Conservation (phyloP, 1,284 basidiomycete genomes). For the Cryptococcus sp. region DNA sequence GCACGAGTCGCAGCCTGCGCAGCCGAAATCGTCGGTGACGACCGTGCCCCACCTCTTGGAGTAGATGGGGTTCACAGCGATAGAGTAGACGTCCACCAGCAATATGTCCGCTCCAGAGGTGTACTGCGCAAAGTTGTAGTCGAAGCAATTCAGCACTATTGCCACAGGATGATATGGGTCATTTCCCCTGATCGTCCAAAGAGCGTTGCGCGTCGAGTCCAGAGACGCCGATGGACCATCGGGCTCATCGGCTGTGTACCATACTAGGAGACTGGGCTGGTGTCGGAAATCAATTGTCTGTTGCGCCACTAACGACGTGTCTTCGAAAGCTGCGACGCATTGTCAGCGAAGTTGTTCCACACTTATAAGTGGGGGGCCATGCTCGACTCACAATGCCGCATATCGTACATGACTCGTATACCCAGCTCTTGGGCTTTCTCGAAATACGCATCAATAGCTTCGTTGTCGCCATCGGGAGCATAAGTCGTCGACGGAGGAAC, state of each 20-base stretch:
- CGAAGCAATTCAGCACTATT: slow-evolving; percentile 23
- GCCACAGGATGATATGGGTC: slow-evolving; percentile 9
- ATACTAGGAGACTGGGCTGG: slow-evolving; percentile 13
- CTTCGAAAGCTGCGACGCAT: slow-evolving; percentile 9
- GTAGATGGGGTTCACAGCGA: slow-evolving; percentile 21
- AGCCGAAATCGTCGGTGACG: slow-evolving; percentile 18
- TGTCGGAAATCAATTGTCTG: slow-evolving; percentile 19
- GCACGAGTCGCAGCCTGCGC: slow-evolving; percentile 25
- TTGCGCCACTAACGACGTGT: slow-evolving; percentile 8
- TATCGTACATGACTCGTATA: no score
- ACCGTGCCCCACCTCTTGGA: slow-evolving; percentile 20
- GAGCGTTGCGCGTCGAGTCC: slow-evolving; percentile 12
- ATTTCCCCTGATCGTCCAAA: slow-evolving; percentile 18
- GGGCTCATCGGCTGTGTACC: slow-evolving; percentile 29
- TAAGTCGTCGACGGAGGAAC: slow-evolving; percentile 17
- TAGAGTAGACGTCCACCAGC: slow-evolving; percentile 22
- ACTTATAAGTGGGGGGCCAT: no score
- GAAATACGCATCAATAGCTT: slow-evolving; percentile 14
- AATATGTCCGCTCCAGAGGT: slow-evolving; percentile 23
- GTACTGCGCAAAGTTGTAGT: slow-evolving; percentile 20
- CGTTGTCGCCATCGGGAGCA: slow-evolving; percentile 8
- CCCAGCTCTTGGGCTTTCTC: slow-evolving; percentile 8
- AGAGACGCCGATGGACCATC: slow-evolving; percentile 18
- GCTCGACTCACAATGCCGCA: no score
- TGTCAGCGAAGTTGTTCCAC: neutral